These are phyloP conservation scores for Gastrolobium bilobum DNA, from an alignment of 306 rosid genomes.

Conservation along the genomic window DNA sequence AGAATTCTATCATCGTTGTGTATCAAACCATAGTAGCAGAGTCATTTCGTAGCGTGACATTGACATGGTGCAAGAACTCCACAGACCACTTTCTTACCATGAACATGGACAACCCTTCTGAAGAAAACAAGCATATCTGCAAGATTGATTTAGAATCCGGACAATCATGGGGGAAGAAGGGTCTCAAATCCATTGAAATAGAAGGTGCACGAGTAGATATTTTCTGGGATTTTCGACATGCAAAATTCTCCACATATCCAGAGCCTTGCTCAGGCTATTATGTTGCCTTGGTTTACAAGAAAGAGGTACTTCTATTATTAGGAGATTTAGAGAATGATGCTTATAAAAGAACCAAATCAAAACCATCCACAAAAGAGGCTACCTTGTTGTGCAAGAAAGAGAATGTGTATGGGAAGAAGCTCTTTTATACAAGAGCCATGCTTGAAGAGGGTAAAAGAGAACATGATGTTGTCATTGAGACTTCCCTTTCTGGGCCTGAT, in stretches of 20 bases:
- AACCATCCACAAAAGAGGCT: slow-evolving; percentile 56
- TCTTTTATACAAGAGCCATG: slow-evolving; percentile 65
- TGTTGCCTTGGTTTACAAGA: slow-evolving; percentile 64
- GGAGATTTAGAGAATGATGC: slow-evolving; percentile 68
- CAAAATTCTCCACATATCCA: slow-evolving; percentile 53
- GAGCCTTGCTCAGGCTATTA: slow-evolving; percentile 69
- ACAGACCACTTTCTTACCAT: slow-evolving; percentile 57
- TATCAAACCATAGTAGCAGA: slow-evolving; percentile 60
- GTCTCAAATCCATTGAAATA: slow-evolving; percentile 65
- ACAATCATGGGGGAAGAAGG: slow-evolving; percentile 74
- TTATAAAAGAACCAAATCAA: slow-evolving; percentile 64
- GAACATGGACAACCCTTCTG: slow-evolving; percentile 48
- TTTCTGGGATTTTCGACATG: slow-evolving; percentile 72
- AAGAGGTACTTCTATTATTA: slow-evolving; percentile 62
- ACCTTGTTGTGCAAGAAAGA: slow-evolving; percentile 70
- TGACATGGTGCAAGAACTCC: slow-evolving; percentile 63
- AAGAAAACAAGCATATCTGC: slow-evolving; percentile 49
- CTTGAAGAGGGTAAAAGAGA: slow-evolving; percentile 61
- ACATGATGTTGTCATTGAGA: slow-evolving; percentile 67
- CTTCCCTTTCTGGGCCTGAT: slow-evolving; percentile 63
- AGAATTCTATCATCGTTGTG: slow-evolving; percentile 48
- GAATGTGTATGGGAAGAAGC: slow-evolving; percentile 62
- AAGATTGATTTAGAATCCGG: slow-evolving; percentile 62
- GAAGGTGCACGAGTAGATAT: slow-evolving; percentile 60
- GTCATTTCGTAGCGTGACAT: slow-evolving; percentile 40